These are phyloP conservation scores for Fraxinus xanthoxyloides DNA, from an alignment of 305 asterid genomes.

Conservation along the genomic window DNA sequence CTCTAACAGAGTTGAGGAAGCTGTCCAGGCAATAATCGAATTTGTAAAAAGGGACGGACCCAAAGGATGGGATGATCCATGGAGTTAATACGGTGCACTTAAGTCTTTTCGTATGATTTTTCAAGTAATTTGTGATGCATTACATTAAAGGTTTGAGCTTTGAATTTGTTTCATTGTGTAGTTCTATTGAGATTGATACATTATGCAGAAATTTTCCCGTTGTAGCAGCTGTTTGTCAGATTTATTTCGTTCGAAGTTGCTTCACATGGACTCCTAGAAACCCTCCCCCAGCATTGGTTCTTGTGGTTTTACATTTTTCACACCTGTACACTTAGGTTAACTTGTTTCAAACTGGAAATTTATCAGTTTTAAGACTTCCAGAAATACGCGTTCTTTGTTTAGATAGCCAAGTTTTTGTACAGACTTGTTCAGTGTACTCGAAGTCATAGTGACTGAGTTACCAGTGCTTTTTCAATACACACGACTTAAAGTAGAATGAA, in stretches of 20 bases:
- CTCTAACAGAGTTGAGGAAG: slow-evolving; percentile 76
- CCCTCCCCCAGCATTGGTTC: not conserved
- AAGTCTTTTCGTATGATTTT: not conserved
- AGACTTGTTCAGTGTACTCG: not conserved
- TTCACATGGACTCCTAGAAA: not conserved
- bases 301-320: not conserved
- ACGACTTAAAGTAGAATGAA: not conserved
- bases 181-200: not conserved
- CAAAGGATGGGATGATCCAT: slow-evolving; percentile 94
- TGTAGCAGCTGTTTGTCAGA: not conserved
- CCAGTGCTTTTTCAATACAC: not conserved
- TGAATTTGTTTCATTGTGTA: not conserved
- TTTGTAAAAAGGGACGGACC: slow-evolving; percentile 88
- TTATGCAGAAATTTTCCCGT: not conserved
- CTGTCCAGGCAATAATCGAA: slow-evolving; percentile 66
- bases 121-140: not conserved
- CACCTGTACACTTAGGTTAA: not conserved
- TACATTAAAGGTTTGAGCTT: not conserved
- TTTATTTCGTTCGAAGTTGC: not conserved
- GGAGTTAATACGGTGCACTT: slow-evolving; percentile 43
- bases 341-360: not conserved
- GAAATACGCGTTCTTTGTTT: not conserved
- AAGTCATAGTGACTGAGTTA: not conserved
- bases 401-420: not conserved
- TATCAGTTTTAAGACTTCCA: not conserved